A percentile compares a stretch with the other conserved stretches of the same genome.
These are phyloP conservation scores for Takakia lepidozioides DNA, from an alignment of 225 moss, liverwort and hornwort genomes.

Conservation along the genomic window DNA sequence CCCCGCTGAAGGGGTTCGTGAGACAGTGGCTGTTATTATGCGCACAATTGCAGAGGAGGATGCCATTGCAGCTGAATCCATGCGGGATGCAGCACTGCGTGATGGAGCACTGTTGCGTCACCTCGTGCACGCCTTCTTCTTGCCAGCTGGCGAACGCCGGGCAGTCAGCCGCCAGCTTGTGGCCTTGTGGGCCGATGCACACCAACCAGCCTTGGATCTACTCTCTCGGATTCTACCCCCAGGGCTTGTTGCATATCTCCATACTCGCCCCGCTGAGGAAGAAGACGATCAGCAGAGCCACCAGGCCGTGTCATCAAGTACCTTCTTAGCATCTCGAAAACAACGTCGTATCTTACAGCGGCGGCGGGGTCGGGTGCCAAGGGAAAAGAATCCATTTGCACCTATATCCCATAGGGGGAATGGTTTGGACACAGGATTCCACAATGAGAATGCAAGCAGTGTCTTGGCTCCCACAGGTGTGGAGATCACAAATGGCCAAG, in stretches of 20 bases:
- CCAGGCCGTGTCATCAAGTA: constrained; percentile 40
- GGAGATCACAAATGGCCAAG: constrained; percentile 20
- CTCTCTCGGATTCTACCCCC: constrained; percentile 83
- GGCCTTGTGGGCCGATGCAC: constrained; percentile 92
- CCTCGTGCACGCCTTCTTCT: constrained; percentile 78
- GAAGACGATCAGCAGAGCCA: constrained; percentile 52
- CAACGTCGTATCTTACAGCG: constrained; percentile 74
- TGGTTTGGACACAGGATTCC: constrained; percentile 13
- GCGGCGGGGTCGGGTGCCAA: constrained; percentile 54
- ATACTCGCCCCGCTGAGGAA: constrained; percentile 68
- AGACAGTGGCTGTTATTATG: constrained; percentile 93
- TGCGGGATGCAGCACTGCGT: constrained; percentile 88
- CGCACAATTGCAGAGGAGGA: constrained; percentile 95
- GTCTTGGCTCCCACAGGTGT: too few species aligned
- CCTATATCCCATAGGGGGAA: too few species aligned
- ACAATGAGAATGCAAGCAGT: constrained; percentile 5
- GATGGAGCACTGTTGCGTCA: constrained; percentile 87
- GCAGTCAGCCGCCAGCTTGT: constrained; percentile 92
- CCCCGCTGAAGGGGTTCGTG: constrained; percentile 90
- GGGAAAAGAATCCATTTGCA: constrained; percentile 29
- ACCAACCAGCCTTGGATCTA: constrained; percentile 79
- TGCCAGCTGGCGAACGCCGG: constrained; percentile 67
- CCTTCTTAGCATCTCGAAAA: constrained; percentile 47
- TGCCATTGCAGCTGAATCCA: constrained; percentile 87
- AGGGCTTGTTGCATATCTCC: constrained; percentile 77